Evolutionary conservation across 1,284 basidiomycete species (phyloP).

Genomic region (Cutaneotrichosporon sp.): DNA sequence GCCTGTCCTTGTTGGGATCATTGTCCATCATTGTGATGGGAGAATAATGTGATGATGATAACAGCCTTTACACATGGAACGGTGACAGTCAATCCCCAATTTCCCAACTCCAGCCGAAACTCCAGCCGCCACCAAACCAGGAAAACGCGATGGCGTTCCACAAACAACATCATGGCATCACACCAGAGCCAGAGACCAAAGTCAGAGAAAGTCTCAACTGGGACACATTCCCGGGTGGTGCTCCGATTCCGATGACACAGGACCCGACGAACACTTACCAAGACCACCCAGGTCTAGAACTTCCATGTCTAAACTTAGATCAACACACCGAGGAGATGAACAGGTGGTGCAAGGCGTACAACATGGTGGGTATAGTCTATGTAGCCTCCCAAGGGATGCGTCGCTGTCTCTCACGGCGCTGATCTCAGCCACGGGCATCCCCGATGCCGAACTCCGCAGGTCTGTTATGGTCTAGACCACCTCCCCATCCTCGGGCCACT

Average conservation of each 20-base stretch:
- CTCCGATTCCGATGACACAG: no score
- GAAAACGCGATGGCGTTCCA: no score
- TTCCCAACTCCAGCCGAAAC: no score
- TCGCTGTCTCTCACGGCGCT: not conserved
- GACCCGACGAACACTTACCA: no score
- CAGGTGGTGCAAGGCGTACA: constrained; percentile 4
- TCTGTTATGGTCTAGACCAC: constrained; percentile 16
- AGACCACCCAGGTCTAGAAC: not conserved
- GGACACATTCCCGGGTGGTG: no score
- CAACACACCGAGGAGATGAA: not conserved
- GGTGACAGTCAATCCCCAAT: no score
- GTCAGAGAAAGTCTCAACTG: no score
- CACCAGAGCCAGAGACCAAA: no score
- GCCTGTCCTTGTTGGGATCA: not conserved
- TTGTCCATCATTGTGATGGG: not conserved
- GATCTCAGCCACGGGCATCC: not conserved
- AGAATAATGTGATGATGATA: not conserved
- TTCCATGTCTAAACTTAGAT: not conserved
- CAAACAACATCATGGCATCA: no score
- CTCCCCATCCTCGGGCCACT: constrained; percentile 46
- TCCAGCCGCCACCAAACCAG: no score
- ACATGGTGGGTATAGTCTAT: constrained; percentile 6
- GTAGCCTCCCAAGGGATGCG: not conserved
- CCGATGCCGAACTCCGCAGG: not conserved
- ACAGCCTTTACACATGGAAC: not conserved